Percentiles rank a stretch among this genome's conserved stretches.
phyloP scores from a whole-genome alignment of 2,329 filamentous ascomycete genomes.

The Verticillium tricorpus region DNA sequence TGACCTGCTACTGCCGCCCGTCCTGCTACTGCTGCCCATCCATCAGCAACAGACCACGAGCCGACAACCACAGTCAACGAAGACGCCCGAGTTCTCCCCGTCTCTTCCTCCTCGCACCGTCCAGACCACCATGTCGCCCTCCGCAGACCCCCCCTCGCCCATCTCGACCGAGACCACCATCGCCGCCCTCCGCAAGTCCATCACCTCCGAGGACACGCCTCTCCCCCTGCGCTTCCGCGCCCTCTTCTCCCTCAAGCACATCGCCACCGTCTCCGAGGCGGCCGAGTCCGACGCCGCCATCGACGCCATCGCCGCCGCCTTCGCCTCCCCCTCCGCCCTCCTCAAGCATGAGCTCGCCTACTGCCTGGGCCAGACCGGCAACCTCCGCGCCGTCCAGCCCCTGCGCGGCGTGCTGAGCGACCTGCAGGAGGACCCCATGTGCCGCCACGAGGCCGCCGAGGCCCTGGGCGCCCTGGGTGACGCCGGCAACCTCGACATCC shows the following conservation, averaged over 20 bases:
- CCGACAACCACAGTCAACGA: neutral
- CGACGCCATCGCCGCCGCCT: constrained; percentile 82
- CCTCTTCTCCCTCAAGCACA: constrained; percentile 94
- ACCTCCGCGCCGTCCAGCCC: constrained; percentile 67
- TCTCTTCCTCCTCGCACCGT: neutral
- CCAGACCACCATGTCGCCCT: constrained; percentile 17
- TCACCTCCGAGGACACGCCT: constrained; percentile 75
- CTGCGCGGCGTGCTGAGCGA: constrained; percentile 73
- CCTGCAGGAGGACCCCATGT: constrained; percentile 85
- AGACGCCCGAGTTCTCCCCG: neutral
- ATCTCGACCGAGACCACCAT: constrained; percentile 40
- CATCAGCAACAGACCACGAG: neutral
- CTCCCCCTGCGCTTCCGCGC: constrained; percentile 90
- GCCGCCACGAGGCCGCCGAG: constrained; percentile 92
- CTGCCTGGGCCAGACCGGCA: constrained; percentile 87
- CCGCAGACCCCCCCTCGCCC: constrained; percentile 12
- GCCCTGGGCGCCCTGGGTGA: constrained; percentile 85
- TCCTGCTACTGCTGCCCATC: neutral
- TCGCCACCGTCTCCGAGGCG: constrained; percentile 65
- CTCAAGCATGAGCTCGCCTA: constrained; percentile 97
- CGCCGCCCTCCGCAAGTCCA: constrained; percentile 63
- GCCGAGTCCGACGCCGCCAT: constrained; percentile 57
- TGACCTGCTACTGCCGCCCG: neutral
- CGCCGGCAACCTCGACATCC: constrained; percentile 64
- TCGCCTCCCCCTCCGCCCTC: constrained; percentile 78